A percentile compares a stretch with the other conserved stretches of the same genome.
Evolutionary conservation across 257 asterid species (phyloP).

Genomic region (Ehretia macrophylla): DNA sequence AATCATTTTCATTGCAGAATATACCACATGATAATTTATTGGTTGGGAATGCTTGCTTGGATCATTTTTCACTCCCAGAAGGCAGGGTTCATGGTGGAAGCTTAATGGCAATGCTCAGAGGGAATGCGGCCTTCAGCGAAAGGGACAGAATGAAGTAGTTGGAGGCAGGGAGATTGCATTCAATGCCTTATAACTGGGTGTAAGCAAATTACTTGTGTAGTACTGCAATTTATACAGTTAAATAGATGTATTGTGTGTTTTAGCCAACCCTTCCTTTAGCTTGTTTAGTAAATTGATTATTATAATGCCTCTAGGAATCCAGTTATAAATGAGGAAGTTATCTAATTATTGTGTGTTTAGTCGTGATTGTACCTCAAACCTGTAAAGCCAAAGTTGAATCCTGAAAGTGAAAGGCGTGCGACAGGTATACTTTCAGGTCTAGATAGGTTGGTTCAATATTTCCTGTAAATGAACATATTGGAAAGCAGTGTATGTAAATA

Average conservation of each 20-base stretch:
- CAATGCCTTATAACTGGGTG: slow-evolving; percentile 11
- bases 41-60: slow-evolving; percentile 15
- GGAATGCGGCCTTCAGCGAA: slow-evolving; percentile 17
- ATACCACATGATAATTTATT: slow-evolving; percentile 2
- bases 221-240: not conserved
- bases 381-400: not conserved
- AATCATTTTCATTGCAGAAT: slow-evolving; percentile 5
- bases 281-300: too few relatives aligned
- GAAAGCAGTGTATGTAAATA: not conserved
- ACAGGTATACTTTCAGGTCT: not conserved
- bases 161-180: not conserved
- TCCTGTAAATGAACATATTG: not conserved
- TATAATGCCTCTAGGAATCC: not conserved
- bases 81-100: slow-evolving; percentile 76
- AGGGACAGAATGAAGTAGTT: slow-evolving; percentile 11
- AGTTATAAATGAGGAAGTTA: not conserved
- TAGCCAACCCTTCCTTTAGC: not conserved
- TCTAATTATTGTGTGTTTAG: not conserved
- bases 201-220: not conserved
- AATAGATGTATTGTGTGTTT: not conserved
- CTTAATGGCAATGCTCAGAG: slow-evolving; percentile 58
- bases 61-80: slow-evolving; percentile 49
- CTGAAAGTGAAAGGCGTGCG: not conserved
- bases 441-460: not conserved
- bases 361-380: not conserved